These are phyloP conservation scores for Termitomyces sp. DNA, from an alignment of 768 basidiomycete species.

Conservation along the genomic window DNA sequence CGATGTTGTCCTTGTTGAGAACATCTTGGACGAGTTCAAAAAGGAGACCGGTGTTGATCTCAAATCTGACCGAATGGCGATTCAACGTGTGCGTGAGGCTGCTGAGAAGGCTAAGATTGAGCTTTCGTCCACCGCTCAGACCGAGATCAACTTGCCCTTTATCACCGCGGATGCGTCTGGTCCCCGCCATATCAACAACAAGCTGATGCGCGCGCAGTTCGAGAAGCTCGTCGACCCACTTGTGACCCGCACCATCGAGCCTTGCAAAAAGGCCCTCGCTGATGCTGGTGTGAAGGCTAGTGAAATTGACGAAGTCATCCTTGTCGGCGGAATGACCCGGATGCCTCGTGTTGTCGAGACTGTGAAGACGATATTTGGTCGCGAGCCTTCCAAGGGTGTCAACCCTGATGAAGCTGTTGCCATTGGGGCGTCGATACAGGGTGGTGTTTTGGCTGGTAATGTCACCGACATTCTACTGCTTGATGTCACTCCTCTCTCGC, in stretches of 20 bases:
- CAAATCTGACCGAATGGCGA: slow-evolving; percentile 86
- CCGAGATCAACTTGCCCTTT: slow-evolving; percentile 97
- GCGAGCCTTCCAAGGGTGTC: slow-evolving; percentile 97
- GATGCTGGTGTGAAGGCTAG: slow-evolving; percentile 92
- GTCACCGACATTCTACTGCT: slow-evolving; percentile 94
- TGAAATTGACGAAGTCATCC: slow-evolving; percentile 94
- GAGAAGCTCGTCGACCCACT: slow-evolving; percentile 80
- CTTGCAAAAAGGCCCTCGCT: slow-evolving; percentile 94
- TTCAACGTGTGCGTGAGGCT: slow-evolving; percentile 98
- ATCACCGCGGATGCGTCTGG: slow-evolving; percentile 95
- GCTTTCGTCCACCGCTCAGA: slow-evolving; percentile 89
- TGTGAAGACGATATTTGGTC: slow-evolving; percentile 90
- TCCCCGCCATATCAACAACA: slow-evolving; percentile 95
- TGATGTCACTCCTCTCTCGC: slow-evolving; percentile 94
- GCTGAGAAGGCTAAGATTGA: slow-evolving; percentile 99
- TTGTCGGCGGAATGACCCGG: slow-evolving; percentile 98
- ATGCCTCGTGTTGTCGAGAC: slow-evolving; percentile 96
- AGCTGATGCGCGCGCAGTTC: slow-evolving; percentile 85
- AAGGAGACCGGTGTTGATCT: slow-evolving; percentile 85
- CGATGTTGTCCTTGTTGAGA: slow-evolving; percentile 83
- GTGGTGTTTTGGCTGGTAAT: slow-evolving; percentile 94
- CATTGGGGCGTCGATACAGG: slow-evolving; percentile 97
- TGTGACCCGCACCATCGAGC: slow-evolving; percentile 86
- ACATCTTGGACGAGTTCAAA: slow-evolving; percentile 90
- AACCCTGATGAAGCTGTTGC: slow-evolving; percentile 99